Conservation (phyloP, 148 eudicot species). For the Cornus controversa region DNA sequence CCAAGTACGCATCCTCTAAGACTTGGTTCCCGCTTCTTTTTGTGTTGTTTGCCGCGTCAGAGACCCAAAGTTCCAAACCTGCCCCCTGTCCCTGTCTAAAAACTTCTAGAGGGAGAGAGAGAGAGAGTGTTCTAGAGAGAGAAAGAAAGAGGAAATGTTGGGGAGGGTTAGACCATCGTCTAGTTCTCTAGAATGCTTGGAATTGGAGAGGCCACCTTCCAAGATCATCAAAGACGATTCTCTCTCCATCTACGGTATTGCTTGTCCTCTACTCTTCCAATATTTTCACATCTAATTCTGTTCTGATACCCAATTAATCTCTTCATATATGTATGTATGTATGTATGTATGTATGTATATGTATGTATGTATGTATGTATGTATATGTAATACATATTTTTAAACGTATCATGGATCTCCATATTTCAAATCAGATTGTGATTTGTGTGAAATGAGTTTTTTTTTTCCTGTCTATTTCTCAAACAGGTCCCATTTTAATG, state of each 20-base stretch:
- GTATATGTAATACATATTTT: too few species aligned
- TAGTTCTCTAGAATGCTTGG: conserved; percentile 47
- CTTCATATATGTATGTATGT: neutral
- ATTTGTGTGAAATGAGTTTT: neutral
- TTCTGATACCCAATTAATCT: neutral
- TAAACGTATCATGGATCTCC: neutral
- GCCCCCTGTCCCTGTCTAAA: neutral
- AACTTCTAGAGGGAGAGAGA: too few species aligned
- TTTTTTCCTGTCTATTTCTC: neutral
- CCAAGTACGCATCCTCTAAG: neutral
- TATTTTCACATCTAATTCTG: neutral
- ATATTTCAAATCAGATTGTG: neutral
- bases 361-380: too few species aligned
- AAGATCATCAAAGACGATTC: conserved; percentile 75
- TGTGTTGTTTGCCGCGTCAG: neutral
- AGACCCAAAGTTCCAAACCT: neutral
- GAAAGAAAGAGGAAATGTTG: conserved; percentile 40
- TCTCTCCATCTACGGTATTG: conserved; percentile 70
- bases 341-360: too few species aligned
- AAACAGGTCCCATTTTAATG: neutral
- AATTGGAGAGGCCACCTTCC: conserved; percentile 50
- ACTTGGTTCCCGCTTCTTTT: neutral
- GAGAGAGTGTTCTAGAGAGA: too few species aligned
- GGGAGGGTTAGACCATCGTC: conserved; percentile 64
- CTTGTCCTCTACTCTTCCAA: neutral